Percentiles rank a stretch among this genome's conserved stretches.
phyloP scores from a whole-genome alignment of 129 eudicot species.

The Apium graveolens region DNA sequence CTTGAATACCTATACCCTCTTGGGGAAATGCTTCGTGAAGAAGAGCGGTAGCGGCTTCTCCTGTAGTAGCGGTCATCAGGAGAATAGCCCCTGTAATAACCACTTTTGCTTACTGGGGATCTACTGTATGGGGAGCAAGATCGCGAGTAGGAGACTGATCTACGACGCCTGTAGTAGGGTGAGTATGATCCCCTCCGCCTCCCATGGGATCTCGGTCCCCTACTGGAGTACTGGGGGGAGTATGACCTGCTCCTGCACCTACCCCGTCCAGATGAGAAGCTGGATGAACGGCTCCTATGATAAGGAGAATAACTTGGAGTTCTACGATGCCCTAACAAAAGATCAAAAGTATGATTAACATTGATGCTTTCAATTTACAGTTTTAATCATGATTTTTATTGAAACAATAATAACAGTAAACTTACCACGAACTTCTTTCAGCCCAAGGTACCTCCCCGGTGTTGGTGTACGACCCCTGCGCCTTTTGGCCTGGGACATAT shows the following conservation, averaged over 20 bases:
- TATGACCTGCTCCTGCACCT: constrained; percentile 6
- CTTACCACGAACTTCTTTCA: constrained; percentile 51
- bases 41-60: constrained; percentile 35
- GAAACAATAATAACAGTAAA: background rate
- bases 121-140: constrained; percentile 48
- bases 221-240: background rate
- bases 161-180: constrained; percentile 19
- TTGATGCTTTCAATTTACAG: background rate
- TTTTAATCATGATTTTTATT: background rate
- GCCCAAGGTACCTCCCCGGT: constrained; percentile 91
- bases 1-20: constrained; percentile 29
- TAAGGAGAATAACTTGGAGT: constrained; percentile 57
- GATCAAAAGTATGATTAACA: background rate
- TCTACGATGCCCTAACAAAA: constrained; percentile 36
- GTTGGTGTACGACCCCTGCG: constrained; percentile 95
- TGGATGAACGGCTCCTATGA: constrained; percentile 22
- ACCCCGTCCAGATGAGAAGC: background rate
- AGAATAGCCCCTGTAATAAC: constrained; percentile 28
- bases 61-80: constrained; percentile 41
- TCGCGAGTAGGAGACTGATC: constrained; percentile 28
- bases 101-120: constrained; percentile 19
- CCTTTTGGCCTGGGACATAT: constrained; percentile 64
- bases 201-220: constrained; percentile 15
- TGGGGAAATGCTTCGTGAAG: constrained; percentile 66
- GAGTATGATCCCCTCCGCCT: constrained; percentile 7